Base-by-base conservation (phyloP, 352 stramenopile genomes). In the Phytophthora cryptogea region DNA sequence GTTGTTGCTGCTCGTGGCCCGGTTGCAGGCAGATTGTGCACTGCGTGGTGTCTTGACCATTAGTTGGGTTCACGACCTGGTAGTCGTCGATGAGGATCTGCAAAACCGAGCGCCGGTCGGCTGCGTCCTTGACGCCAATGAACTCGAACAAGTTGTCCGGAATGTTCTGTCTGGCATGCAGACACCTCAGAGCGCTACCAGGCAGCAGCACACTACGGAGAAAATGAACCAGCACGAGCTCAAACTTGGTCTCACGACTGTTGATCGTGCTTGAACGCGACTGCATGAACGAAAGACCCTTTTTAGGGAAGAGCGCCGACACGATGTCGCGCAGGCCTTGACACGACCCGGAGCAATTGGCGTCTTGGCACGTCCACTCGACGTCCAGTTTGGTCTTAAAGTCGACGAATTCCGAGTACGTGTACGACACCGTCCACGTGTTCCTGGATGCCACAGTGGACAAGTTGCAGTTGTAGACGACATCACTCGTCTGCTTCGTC, bases 1-100 rank as follows among this genome's bases (percentile, higher is more conserved):
- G 33, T 16, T 39, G 10, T 11, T 16, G 16, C 13, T 35, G 8
- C 2, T 16, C 33, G 10, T 4, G 14, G 33, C 20, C 20, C 20
- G 2, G 20, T 23, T 39, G 14, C 40, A 72, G 53, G 16, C 57
- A 55, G 51, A 74, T 70, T 33, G 68, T 51, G 20, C 72, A 81
- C 43, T 73, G 57, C n/a, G 37, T 39, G 10, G 33, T 39, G 13
- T 39, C 33, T 23, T 23, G 20, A 23, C 20, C 1, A 23, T 23
- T 23, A 10, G 33, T 16, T 5, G 33, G 10, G 13, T 7, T 11
- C 31, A 8, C 33, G 17, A 28, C 31, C 16, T 78, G 49, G 58
- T 66, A 69, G 59, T 80, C 80, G 58, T 86, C 78, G 26, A 86
- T 66, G 54, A 72, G 82, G 28, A 86, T 72, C 63, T 89, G 74